Evolutionary conservation across 495 filamentous ascomycete genomes (phyloP), one percentile per base, ranked within the genome.

Genomic region (Xylaria grammica): DNA sequence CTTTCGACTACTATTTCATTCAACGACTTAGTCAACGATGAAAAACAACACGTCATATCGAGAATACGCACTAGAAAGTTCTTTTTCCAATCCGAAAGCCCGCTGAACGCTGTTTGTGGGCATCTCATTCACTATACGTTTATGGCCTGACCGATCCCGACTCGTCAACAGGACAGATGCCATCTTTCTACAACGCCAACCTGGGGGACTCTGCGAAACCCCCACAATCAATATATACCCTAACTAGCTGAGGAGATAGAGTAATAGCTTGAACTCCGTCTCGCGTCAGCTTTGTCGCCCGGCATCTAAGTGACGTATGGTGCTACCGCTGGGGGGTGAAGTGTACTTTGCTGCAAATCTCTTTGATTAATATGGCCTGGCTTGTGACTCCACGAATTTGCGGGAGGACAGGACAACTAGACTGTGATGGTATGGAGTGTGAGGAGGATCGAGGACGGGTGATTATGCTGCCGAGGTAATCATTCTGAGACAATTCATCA

Each of bases 1-100:
- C 38, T 58, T 55, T 19, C 24, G 20, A 44, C 26, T 58, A 46
- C 44, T 46, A 22, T n/a, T 51, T 50, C 32, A 13, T 29, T 27
- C 46, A 20, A 38, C 22, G 30, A 20, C 48, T 11, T 30, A 22
- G 29, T 42, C 22, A 11, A 42, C 17, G 30, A 52, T 38, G 30
- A 6, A 27, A 34, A 42, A 29, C 32, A 6, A 44, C 1, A 10
- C 20, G 17, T 26, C 13, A 15, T 42, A 19, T 52, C 15, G 34
- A 24, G 42, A 40, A 38, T 22, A 19, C 2, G 44, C 20, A 48
- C 27, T n/a, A 19, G 17, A 36, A 19, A 29, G 3, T 48, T 48
- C 7, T 48, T 17, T 20, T 8, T 49, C 30, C 24, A 3, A n/a
- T 50, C 29, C 30, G 1, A n/a, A n/a, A n/a, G n/a, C n/a, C n/a